These are phyloP conservation scores for Eutrema salsugineum DNA, from an alignment of 441 rosid species.

Conservation along the genomic window DNA sequence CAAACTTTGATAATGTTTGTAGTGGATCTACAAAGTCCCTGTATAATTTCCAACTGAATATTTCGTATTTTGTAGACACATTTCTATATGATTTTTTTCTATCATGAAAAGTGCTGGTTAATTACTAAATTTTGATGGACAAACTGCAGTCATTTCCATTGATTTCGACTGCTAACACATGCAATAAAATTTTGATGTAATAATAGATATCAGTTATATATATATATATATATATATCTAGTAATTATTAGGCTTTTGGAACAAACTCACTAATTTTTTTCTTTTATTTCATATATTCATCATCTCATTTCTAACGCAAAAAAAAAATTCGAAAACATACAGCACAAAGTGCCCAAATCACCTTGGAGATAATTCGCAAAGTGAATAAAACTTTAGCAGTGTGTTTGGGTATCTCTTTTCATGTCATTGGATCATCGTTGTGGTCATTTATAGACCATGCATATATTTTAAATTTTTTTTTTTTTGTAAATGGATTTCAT, in stretches of 20 bases:
- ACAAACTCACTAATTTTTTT: neutral
- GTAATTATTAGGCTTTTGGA: neutral
- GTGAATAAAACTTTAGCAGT: neutral
- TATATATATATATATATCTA: too few species aligned
- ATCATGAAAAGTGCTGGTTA: too few species aligned
- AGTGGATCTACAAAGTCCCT: neutral
- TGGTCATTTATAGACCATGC: conserved; percentile 5
- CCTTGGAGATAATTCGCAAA: neutral
- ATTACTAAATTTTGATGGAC: too few species aligned
- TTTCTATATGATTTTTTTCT: too few species aligned
- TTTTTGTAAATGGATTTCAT: neutral
- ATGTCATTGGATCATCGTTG: conserved; percentile 6
- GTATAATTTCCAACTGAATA: too few species aligned
- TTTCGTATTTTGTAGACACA: too few species aligned
- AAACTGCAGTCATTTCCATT: neutral
- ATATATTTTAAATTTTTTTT: neutral
- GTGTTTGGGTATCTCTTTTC: neutral
- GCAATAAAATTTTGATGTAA: neutral
- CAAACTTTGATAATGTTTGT: neutral
- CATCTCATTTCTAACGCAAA: neutral
- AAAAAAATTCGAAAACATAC: neutral
- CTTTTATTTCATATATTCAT: neutral
- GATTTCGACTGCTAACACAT: neutral
- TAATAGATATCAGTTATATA: too few species aligned
- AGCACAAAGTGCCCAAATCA: neutral